phyloP scores from a whole-genome alignment of 1,284 basidiomycete genomes.

The Ustilago cynodontis region DNA sequence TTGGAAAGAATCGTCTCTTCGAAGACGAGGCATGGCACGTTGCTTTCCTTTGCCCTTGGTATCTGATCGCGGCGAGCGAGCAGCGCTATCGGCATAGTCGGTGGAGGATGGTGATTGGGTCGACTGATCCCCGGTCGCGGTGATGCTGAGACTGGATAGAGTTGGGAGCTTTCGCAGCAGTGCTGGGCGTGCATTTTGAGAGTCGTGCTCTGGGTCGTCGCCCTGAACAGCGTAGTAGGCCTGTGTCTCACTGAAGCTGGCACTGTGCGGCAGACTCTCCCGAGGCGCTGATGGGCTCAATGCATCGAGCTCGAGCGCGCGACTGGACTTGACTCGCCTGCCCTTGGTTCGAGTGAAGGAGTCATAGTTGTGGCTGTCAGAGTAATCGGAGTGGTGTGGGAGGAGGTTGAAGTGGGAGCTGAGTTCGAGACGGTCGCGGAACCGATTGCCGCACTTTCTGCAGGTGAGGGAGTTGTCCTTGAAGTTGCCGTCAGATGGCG shows the following conservation, averaged over 20 bases:
- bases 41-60: slow-evolving; percentile 35
- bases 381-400: slow-evolving; percentile 41
- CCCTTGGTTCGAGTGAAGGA: slow-evolving; percentile 31
- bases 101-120: slow-evolving; percentile 5
- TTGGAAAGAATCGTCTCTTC: slow-evolving; percentile 34
- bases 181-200: slow-evolving; percentile 5
- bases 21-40: slow-evolving; percentile 17
- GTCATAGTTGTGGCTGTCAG: slow-evolving; percentile 33
- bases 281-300: neutral
- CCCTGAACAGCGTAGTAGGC: slow-evolving; percentile 17
- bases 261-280: neutral
- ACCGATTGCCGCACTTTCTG: slow-evolving; percentile 40
- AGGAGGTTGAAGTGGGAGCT: slow-evolving; percentile 43
- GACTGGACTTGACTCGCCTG: slow-evolving; percentile 1
- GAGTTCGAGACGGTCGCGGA: slow-evolving; percentile 33
- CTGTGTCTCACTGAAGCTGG: slow-evolving; percentile 31
- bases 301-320: neutral
- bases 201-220: slow-evolving; percentile 12
- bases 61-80: neutral
- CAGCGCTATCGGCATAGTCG: slow-evolving; percentile 19
- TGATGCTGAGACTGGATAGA: slow-evolving; percentile 15
- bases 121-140: slow-evolving; percentile 1
- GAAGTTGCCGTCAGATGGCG: slow-evolving; percentile 23
- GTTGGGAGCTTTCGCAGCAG: slow-evolving; percentile 34
- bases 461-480: slow-evolving; percentile 39